These are phyloP conservation scores for Candida argentea DNA, from an alignment of 805 yeast genomes.

Conservation along the genomic window DNA sequence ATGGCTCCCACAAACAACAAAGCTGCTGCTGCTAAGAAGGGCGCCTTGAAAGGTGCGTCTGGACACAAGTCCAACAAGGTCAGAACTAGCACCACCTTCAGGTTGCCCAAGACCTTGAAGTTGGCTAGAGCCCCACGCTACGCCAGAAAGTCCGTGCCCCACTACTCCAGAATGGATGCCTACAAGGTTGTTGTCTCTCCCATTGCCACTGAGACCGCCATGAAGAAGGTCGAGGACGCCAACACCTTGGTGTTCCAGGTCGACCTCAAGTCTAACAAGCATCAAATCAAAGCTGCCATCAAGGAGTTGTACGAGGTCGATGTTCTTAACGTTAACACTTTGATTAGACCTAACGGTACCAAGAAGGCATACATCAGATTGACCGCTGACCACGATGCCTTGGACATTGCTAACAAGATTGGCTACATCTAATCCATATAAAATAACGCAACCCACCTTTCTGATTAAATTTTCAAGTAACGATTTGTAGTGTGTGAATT, in stretches of 20 bases:
- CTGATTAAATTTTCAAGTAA: not conserved
- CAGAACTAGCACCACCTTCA: constrained; percentile 92
- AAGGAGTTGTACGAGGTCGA: constrained; percentile 98
- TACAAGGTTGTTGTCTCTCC: constrained; percentile 91
- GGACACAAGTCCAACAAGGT: constrained; percentile 84
- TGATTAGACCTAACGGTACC: constrained; percentile 98
- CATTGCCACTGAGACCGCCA: constrained; percentile 96
- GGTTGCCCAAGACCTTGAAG: constrained; percentile 94
- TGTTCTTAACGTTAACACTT: constrained; percentile 87
- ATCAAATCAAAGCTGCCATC: constrained; percentile 96
- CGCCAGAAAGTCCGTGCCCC: constrained; percentile 93
- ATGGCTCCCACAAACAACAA: constrained; percentile 57
- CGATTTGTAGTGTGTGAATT: constrained; percentile 7
- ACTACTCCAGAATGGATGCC: constrained; percentile 93
- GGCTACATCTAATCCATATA: constrained; percentile 77
- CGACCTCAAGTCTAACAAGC: constrained; percentile 93
- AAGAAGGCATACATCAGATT: constrained; percentile 99
- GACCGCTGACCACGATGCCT: constrained; percentile 98
- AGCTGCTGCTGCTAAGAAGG: constrained; percentile 98
- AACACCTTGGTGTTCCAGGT: constrained; percentile 99
- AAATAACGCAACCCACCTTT: constrained; percentile 4
- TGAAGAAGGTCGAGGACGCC: constrained; percentile 98
- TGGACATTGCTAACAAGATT: constrained; percentile 99
- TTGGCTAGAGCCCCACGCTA: constrained; percentile 92
- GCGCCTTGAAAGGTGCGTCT: constrained; percentile 96